Percentiles rank a stretch among this genome's conserved stretches.
Evolutionary conservation across 768 basidiomycete genomes (phyloP).

Genomic region (Suillus americanus): DNA sequence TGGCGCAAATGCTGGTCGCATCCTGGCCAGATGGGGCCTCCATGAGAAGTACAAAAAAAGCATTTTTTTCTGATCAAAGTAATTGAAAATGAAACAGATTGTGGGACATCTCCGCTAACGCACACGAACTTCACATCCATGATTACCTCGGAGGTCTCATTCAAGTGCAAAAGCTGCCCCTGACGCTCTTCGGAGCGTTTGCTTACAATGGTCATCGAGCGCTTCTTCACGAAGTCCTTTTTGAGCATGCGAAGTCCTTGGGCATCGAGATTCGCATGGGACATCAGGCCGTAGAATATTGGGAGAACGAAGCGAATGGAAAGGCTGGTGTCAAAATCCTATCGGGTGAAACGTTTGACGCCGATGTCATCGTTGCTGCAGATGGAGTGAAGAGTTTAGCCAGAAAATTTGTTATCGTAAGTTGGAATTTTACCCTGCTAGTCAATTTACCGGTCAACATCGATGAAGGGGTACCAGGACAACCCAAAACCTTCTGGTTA

Average conservation of each 20-base stretch:
- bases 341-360: conserved; percentile 14
- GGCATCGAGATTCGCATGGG: conserved; percentile 20
- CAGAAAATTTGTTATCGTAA: conserved; percentile 17
- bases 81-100: conserved; percentile 18
- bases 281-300: conserved; percentile 18
- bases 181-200: conserved; percentile 16
- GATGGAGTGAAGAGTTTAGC: conserved; percentile 25
- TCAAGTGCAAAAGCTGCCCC: conserved; percentile 17
- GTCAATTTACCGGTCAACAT: not conserved
- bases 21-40: conserved; percentile 22
- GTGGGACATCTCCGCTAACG: conserved; percentile 18
- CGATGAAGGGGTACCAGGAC: conserved; percentile 22
- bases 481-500: conserved; percentile 21
- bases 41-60: conserved; percentile 18
- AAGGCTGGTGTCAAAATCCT: conserved; percentile 16
- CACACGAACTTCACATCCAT: conserved; percentile 14
- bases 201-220: conserved; percentile 29
- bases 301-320: conserved; percentile 13
- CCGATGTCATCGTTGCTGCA: conserved; percentile 25
- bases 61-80: conserved; percentile 10
- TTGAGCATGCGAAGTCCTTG: conserved; percentile 19
- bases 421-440: not conserved
- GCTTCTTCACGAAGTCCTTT: conserved; percentile 22
- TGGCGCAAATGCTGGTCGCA: conserved; percentile 21
- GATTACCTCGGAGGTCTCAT: conserved; percentile 23